Base-by-base conservation (phyloP, 345 rosid genomes). In the Linum tenue region DNA sequence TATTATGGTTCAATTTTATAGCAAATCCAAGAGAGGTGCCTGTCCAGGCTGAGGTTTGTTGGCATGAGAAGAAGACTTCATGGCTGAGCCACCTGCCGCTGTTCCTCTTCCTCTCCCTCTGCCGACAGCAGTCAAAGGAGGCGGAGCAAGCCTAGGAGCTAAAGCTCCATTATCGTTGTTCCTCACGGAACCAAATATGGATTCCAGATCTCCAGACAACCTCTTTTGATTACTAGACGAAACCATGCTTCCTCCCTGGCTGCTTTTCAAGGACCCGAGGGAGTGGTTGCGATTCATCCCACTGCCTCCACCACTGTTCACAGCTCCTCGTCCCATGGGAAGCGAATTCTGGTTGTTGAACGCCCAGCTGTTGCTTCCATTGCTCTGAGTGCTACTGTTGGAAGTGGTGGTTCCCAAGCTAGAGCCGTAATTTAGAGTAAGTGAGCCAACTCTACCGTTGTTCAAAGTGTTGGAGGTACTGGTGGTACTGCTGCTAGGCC, bases 111-210 rank as follows among this genome's bases (percentile, higher is more conserved):
- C 84, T 61, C 95, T 79, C 60, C 98, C 97, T 76, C 91, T 79
- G 59, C 92, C 92, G 62, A 82, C 88, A 14, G 85, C 88, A 67
- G 76, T 60, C 56, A 76, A 80, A 16, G 99, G 99, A 5, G 99
- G 99, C 1, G 97, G 96, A 12, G 99, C 96, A 56, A 94, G 92
- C 78, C 78, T 88, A 38, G 82, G 80, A 38, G 99, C 88, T 2
- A 82, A 22, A 22, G 31, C 31, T 22, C 31, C 31, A 22, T 22
- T 35, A 55, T 75, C 81, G 39, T 79, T 88, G 2, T 77, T 81
- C 75, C 77, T 86, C 79, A 75, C 81, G 53, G 90, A 79, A 79
- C 84, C 64, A 68, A 85, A 88, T 72, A 85, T 86, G 39, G 97
- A 88, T 39, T 82, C 87, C 39, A 88, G 72, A 79, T 84, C 90